Evolutionary conservation across 306 rosid genomes (phyloP), one percentile per base, ranked within the genome.

Genomic region (Prunus armeniaca): DNA sequence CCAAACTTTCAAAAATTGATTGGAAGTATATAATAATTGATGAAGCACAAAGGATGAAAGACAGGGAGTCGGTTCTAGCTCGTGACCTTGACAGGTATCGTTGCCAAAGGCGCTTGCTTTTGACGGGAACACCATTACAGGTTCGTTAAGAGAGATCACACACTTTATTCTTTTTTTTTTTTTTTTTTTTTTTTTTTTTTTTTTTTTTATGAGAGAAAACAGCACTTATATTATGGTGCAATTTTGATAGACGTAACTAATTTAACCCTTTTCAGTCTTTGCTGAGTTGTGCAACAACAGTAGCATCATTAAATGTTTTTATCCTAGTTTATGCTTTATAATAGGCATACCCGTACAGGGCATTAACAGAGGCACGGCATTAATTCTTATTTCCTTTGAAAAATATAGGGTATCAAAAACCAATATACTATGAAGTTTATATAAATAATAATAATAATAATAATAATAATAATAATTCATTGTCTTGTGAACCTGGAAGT

Each of bases 41-140:
- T 80, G 99, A 96, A 83, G 99, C 99, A 74, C 99, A 96, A 67
- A 84, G 99, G 86, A 96, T 96, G 99, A 96, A 96, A 76, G 99
- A 96, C 76, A 89, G 99, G 75, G 99, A 96, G 73, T 96, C 99
- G 0, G 99, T 96, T 80, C 85, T 96, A 62, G 97, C 98, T 6
- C 98, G 98, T 64, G 98, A 95, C 82, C 98, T 95, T 84, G 98
- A 95, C 82, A 89, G 96, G 80, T 95, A 92, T 77, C 96, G 93
- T 61, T 95, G 98, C 83, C 98, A 89, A 76, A 85, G 98, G 82
- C 97, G 97, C 75, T 79, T 95, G 80, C 98, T 95, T 80, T 84
- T 95, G 80, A 95, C 98, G 25, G 98, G 98, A 83, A 95, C 98
- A 55, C 98, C 98, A 14, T 85, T 95, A 78, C 98, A 95, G 98